phyloP scores from a whole-genome alignment of 176 grass and related monocot species.

The Triticum turgidum region DNA sequence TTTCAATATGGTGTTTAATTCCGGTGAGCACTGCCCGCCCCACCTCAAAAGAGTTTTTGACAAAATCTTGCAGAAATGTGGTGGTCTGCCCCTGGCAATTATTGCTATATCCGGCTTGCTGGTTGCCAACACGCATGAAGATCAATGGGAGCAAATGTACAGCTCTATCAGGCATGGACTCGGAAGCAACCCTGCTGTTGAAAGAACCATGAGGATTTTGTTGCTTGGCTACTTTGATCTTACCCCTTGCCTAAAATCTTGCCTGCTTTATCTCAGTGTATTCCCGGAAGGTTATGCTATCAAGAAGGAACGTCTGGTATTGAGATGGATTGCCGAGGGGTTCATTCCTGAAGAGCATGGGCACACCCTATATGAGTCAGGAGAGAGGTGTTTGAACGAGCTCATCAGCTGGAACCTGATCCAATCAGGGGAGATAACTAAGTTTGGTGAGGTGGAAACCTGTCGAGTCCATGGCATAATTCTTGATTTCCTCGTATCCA shows the following conservation, averaged over 20 bases:
- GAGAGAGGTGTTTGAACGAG: constrained; percentile 34
- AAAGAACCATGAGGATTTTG: not conserved
- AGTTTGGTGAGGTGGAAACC: not conserved
- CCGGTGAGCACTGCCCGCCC: not conserved
- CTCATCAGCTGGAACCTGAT: constrained; percentile 29
- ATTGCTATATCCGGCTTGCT: not conserved
- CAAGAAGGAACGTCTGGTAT: not conserved
- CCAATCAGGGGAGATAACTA: not conserved
- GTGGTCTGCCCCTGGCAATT: constrained; percentile 12
- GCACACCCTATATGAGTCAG: not conserved
- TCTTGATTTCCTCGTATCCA: constrained; percentile 28
- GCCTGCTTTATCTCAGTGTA: constrained; percentile 12
- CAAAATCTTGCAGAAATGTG: constrained; percentile 24
- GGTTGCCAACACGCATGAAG: not conserved
- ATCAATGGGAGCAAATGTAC: constrained; percentile 12
- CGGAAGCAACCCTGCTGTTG: not conserved
- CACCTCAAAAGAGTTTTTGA: not conserved
- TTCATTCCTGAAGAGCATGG: not conserved
- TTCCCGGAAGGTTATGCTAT: constrained; percentile 9
- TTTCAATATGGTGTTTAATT: not conserved
- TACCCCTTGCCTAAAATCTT: not conserved
- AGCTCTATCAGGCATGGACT: not conserved
- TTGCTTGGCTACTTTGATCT: constrained; percentile 23
- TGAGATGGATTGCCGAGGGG: constrained; percentile 17
- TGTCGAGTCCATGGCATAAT: constrained; percentile 21